phyloP scores from a whole-genome alignment of 345 rosid genomes.

The Nephelium lappaceum region DNA sequence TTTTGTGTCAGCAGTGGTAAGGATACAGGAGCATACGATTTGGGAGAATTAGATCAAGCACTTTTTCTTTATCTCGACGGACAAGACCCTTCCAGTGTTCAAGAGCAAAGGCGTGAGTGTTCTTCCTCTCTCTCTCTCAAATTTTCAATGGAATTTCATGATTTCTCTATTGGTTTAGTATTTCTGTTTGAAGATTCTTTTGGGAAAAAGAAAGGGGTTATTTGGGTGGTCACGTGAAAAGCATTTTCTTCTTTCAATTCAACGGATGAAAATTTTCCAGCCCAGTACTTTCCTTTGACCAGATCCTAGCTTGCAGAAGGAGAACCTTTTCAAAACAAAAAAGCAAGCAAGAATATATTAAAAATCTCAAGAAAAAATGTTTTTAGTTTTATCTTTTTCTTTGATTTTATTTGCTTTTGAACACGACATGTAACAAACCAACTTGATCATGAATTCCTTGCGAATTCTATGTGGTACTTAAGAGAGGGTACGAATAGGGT shows the following conservation, averaged over 20 bases:
- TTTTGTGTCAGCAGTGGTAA: constrained; percentile 34
- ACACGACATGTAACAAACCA: constrained; percentile 34
- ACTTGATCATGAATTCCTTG: constrained; percentile 32
- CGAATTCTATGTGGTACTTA: constrained; percentile 24
- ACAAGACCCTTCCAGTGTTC: constrained; percentile 61
- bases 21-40: constrained; percentile 56
- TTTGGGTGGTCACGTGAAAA: constrained; percentile 57
- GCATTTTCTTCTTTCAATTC: constrained; percentile 55
- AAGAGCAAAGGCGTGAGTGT: constrained; percentile 74
- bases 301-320: constrained; percentile 50
- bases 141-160: constrained; percentile 17
- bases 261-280: constrained; percentile 45
- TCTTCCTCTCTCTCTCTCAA: constrained; percentile 5
- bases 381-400: constrained; percentile 6
- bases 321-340: constrained; percentile 25
- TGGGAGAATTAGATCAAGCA: constrained; percentile 96
- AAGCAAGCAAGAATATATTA: neutral
- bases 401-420: constrained; percentile 22
- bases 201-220: constrained; percentile 16
- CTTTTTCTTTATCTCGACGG: constrained; percentile 94
- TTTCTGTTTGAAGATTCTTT: constrained; percentile 34
- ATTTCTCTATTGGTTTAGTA: constrained; percentile 17
- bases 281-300: constrained; percentile 75
- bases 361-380: constrained; percentile 11
- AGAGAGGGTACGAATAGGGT: constrained; percentile 28